Conservation (phyloP, 2,329 filamentous ascomycete genomes). For the Aspergillus sp. region DNA sequence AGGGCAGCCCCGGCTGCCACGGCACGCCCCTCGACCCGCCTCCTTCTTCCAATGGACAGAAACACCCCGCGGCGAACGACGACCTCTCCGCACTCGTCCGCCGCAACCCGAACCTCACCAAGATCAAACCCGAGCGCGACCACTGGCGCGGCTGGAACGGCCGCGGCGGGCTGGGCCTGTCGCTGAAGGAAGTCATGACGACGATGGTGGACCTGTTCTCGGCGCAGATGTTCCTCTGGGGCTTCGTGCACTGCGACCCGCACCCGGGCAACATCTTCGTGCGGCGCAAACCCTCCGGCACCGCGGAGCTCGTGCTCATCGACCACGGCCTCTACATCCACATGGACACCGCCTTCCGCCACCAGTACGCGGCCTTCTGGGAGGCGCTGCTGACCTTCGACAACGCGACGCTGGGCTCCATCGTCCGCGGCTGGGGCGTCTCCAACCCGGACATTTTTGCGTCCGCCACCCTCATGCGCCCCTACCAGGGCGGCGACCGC, state of each 20-base stretch:
- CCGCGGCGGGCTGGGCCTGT: slow-evolving; percentile 79
- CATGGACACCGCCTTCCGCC: slow-evolving; percentile 78
- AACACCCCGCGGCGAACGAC: slow-evolving; percentile 38
- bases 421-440: slow-evolving; percentile 82
- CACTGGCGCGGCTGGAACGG: slow-evolving; percentile 71
- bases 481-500: slow-evolving; percentile 81
- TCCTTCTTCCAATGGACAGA: not conserved
- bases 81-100: slow-evolving; percentile 45
- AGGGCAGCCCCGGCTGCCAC: slow-evolving; percentile 74
- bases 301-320: slow-evolving; percentile 87
- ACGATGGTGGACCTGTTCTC: slow-evolving; percentile 96
- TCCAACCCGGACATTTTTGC: slow-evolving; percentile 88
- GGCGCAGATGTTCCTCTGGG: slow-evolving; percentile 98
- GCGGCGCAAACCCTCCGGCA: slow-evolving; percentile 75
- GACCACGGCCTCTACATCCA: slow-evolving; percentile 96
- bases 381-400: slow-evolving; percentile 92
- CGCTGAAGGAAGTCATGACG: slow-evolving; percentile 83
- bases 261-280: slow-evolving; percentile 98
- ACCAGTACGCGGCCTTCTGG: slow-evolving; percentile 89
- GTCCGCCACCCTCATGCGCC: slow-evolving; percentile 81
- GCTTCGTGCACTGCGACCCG: slow-evolving; percentile 91
- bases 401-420: slow-evolving; percentile 70
- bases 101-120: slow-evolving; percentile 36
- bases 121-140: slow-evolving; percentile 75
- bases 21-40: slow-evolving; percentile 61